Evolutionary conservation across 2,329 filamentous ascomycete genomes (phyloP).

Genomic region (Sporothrix euskadiensis): DNA sequence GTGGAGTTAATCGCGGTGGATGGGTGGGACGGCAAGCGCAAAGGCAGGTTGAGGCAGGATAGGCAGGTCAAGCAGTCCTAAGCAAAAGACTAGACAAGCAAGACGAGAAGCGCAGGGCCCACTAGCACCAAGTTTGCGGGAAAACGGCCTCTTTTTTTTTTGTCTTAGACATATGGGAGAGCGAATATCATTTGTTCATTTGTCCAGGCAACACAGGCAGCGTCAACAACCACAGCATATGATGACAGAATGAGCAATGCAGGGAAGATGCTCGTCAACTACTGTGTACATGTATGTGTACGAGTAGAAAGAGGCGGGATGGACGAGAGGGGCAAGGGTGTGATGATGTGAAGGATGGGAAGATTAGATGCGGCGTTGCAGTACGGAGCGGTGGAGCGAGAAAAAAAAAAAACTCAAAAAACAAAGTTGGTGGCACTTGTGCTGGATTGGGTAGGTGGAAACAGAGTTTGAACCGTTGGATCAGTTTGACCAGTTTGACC

Average conservation of each 20-base stretch:
- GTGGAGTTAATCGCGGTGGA: background rate
- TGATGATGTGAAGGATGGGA: background rate
- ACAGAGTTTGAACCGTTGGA: background rate
- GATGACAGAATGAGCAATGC: background rate
- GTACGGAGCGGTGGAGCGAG: background rate
- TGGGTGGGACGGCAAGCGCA: constrained; percentile 5
- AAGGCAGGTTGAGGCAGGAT: background rate
- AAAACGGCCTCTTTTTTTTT: background rate
- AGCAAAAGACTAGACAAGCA: background rate
- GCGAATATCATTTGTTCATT: background rate
- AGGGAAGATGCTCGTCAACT: background rate
- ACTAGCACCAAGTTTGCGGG: constrained; percentile 1
- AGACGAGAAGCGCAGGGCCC: background rate
- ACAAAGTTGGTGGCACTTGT: background rate
- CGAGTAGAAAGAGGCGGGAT: background rate
- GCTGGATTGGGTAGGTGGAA: background rate
- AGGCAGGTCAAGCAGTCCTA: background rate
- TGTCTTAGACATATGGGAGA: constrained; percentile 10
- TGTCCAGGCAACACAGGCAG: background rate
- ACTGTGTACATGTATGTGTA: background rate
- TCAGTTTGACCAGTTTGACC: background rate
- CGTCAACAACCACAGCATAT: background rate
- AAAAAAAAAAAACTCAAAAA: background rate
- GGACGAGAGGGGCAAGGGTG: constrained; percentile 1
- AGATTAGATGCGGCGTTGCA: background rate